Evolutionary conservation across 2,329 filamentous ascomycete genomes (phyloP), one percentile per base, ranked within the genome.

Genomic region (Pseudocercospora fijiensis): DNA sequence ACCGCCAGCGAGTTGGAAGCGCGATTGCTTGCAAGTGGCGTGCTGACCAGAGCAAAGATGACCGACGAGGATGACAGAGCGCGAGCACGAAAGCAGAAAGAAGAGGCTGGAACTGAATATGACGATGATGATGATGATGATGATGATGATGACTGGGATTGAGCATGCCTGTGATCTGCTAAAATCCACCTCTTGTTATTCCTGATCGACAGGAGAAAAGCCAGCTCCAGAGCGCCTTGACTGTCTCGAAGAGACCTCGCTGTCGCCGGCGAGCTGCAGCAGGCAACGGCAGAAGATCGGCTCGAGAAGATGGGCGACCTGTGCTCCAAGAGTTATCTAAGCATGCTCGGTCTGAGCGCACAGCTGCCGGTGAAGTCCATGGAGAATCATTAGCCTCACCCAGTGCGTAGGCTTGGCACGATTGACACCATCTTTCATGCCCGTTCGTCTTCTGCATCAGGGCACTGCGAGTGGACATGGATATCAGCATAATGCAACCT

Each of bases 91-190:
- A 69, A 62, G 41, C 26, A 58, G 58, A 73, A 72, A 71, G 69
- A 72, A 59, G 73, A 74, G 57, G 74, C 24, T 6, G 64, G 79
- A 51, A 69, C 71, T 28, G 72, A 72, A 55, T 78, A 81, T 64
- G 81, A 82, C 28, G 81, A 84, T 67, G 83, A 85, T n/a, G n/a
- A n/a, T n/a, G n/a, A n/a, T n/a, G n/a, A n/a, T n/a, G n/a, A n/a
- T n/a, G n/a, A n/a, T n/a, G n/a, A 82, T 30, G 81, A 84, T 67
- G 83, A 85, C 63, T 85, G 82, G 82, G 82, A 80, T 62, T 80
- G 74, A 78, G 28, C 4, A 5, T 6, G 5, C 45, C 9, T 9
- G 30, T 13, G 26, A 55, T 26, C 30, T 24, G 30, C 26, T 16
- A 20, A 2, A 13, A 8, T 26, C 6, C 20, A 27, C 11, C 51